These are phyloP conservation scores for Crataegus laevigata DNA, from an alignment of 306 rosid genomes.

Conservation along the genomic window DNA sequence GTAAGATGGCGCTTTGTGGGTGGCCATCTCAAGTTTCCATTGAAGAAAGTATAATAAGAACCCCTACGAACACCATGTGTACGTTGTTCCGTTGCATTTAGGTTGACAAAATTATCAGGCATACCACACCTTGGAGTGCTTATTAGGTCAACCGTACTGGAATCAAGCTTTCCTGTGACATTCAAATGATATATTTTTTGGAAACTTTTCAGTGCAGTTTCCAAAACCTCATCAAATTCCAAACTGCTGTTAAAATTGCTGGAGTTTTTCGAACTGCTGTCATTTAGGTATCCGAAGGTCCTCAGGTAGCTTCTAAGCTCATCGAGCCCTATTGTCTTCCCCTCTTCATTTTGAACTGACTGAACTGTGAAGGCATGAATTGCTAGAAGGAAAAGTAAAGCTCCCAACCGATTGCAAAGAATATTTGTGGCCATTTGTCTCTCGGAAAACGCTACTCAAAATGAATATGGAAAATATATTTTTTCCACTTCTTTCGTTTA, in stretches of 20 bases:
- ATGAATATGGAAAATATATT: neutral
- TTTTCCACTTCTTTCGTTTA: neutral
- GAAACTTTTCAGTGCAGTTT: neutral
- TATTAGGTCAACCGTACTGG: neutral
- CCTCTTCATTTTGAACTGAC: neutral
- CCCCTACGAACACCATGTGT: neutral
- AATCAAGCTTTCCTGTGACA: conserved; percentile 12
- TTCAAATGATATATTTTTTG: neutral
- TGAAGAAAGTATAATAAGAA: neutral
- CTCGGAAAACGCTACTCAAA: neutral
- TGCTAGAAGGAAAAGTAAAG: neutral
- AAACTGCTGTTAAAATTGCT: neutral
- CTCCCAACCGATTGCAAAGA: neutral
- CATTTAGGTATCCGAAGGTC: conserved; percentile 1
- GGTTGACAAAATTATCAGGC: neutral
- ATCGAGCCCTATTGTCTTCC: neutral
- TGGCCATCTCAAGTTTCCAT: neutral
- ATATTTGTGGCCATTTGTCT: neutral
- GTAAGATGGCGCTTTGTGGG: neutral
- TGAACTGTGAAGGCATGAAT: neutral
- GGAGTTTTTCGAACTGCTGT: neutral
- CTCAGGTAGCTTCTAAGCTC: neutral
- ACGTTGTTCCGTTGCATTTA: neutral
- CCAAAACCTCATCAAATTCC: neutral
- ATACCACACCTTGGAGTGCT: conserved; percentile 4